Percentiles rank a stretch among this genome's conserved stretches.
phyloP scores from a whole-genome alignment of 2,329 filamentous ascomycete species.

The Botrytis aclada region DNA sequence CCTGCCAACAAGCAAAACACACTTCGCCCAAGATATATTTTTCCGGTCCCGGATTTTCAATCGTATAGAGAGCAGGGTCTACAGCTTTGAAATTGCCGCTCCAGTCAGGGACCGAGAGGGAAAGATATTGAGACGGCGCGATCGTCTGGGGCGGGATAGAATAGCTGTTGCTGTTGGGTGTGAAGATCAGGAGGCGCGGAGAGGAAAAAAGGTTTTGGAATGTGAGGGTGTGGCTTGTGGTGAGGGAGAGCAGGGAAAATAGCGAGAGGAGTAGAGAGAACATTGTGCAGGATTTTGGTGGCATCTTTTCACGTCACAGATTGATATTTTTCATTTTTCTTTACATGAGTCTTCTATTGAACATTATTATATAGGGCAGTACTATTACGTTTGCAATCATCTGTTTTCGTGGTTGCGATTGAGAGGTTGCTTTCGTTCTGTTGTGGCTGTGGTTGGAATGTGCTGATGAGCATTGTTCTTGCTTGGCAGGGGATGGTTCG shows the following conservation, averaged over 20 bases:
- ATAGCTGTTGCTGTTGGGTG: background rate
- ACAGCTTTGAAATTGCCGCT: conserved; percentile 6
- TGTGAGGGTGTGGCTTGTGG: background rate
- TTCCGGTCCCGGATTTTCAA: background rate
- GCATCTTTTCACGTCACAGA: background rate
- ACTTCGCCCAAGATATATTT: background rate
- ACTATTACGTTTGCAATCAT: background rate
- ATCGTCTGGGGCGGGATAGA: background rate
- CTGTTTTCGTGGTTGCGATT: background rate
- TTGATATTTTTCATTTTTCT: background rate
- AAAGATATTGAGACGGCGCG: background rate
- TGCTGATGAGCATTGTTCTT: background rate
- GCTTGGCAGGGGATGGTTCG: background rate
- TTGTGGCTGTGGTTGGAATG: background rate
- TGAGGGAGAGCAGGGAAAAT: background rate
- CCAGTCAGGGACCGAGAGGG: background rate
- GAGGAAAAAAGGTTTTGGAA: conserved; percentile 10
- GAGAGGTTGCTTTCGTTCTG: background rate
- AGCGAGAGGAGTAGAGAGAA: background rate
- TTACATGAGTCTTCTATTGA: background rate
- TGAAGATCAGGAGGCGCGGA: background rate
- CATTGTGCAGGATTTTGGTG: background rate
- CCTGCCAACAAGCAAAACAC: conserved; percentile 5
- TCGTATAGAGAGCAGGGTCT: too few species aligned
- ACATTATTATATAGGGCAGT: background rate